A percentile compares a stretch with the other conserved stretches of the same genome.
Evolutionary conservation across 495 filamentous ascomycete species (phyloP).

Genomic region (Penicillium daleae): DNA sequence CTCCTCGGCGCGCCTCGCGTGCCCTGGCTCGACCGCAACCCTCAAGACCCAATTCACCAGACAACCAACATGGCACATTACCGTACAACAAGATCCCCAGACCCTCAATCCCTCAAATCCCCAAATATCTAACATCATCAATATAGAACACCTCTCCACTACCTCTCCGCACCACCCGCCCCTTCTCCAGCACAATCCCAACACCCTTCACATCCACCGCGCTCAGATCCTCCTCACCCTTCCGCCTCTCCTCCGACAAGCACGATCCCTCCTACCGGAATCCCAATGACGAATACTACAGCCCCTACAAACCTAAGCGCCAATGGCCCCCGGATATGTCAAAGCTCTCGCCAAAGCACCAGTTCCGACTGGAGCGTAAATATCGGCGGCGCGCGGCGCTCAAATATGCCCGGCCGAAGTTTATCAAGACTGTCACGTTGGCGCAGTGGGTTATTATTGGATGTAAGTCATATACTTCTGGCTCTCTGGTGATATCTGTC

Average conservation of each 20-base stretch:
- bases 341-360: conserved; percentile 76
- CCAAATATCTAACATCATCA: not conserved
- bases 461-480: conserved; percentile 51
- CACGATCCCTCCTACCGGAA: conserved; percentile 12
- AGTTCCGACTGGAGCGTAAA: conserved; percentile 70
- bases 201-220: conserved; percentile 23
- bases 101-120: not conserved
- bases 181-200: conserved; percentile 25
- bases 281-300: conserved; percentile 41
- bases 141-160: conserved; percentile 14
- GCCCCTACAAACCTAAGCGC: conserved; percentile 77
- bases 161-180: conserved; percentile 13
- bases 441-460: conserved; percentile 68
- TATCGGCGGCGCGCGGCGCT: conserved; percentile 71
- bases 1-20: conserved; percentile 23
- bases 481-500: not conserved
- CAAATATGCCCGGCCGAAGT: conserved; percentile 73
- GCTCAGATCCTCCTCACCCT: conserved; percentile 32
- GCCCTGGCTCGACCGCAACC: conserved; percentile 11
- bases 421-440: conserved; percentile 72
- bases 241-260: conserved; percentile 43
- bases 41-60: conserved; percentile 14
- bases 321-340: conserved; percentile 92
- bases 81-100: conserved; percentile 6
- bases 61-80: conserved; percentile 14